Base-by-base conservation (phyloP, 2,329 filamentous ascomycete species). In the Zymoseptoria pseudotritici region DNA sequence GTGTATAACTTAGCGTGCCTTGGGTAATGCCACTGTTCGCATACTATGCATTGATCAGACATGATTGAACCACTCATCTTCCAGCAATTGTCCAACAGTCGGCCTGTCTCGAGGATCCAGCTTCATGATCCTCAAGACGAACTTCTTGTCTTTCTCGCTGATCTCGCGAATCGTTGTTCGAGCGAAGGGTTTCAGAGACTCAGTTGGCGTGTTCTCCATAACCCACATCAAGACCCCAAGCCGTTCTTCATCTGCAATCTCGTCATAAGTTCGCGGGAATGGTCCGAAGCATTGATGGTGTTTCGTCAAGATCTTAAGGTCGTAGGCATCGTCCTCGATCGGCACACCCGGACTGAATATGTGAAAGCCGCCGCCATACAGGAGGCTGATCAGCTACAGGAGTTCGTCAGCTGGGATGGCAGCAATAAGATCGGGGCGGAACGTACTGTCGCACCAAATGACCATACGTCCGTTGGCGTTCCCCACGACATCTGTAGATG, bases 101-200 rank as follows among this genome's bases (percentile, higher is more conserved):
- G 75, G 76, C 31, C 75, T 68, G 60, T 78, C 76, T 58, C 76
- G 71, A 51, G 72, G 74, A 61, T 79, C 75, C 6, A 79, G 68
- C 61, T 73, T 77, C 75, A 79, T 78, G 19, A 78, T 75, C 63
- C 71, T 78, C 2, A 66, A 54, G n/a, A 78, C 60, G 63, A 78
- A 78, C 13, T 55, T 57, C 54, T 70, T 72, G 57, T 75, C 72
- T 50, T 69, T 63, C 24, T 66, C 61, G 1, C 61, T 66, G 20
- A 76, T 66, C 58, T 75, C 73, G 53, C 54, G 50, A 13, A 67
- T 66, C 55, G 59, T 65, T 17, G 65, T 63, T 13, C 53, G 51
- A 1, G 26, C 58, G 54, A 74, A 72, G 2, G 68, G 68, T 46
- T 22, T 54, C 20, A 60, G 1, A 20, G 55, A 24, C 20, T 60